Conservation (phyloP, 2,329 filamentous ascomycete species). For the Trichoderma pleuroti region DNA sequence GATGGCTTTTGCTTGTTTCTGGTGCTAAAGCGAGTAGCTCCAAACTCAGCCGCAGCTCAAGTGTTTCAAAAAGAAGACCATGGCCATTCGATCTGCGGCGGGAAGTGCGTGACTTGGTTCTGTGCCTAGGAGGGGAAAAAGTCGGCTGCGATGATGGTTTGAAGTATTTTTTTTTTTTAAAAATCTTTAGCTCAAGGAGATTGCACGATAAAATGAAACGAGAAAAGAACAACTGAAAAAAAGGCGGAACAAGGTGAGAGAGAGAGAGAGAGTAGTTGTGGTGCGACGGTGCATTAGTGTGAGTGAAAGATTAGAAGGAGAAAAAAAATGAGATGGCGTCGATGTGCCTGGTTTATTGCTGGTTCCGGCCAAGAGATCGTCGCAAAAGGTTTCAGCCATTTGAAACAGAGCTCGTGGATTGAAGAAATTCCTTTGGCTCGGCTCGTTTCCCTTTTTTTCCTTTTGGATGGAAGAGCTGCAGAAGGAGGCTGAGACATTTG, state of each 20-base stretch:
- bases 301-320: neutral
- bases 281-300: neutral
- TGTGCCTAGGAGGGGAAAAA: neutral
- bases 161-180: neutral
- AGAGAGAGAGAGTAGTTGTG: neutral
- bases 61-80: neutral
- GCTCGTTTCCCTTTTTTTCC: neutral
- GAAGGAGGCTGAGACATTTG: neutral
- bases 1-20: neutral
- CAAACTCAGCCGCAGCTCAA: slow-evolving; percentile 8
- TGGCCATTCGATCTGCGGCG: neutral
- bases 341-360: neutral
- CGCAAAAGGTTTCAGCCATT: neutral
- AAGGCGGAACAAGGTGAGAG: neutral
- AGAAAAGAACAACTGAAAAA: neutral
- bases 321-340: neutral
- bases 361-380: neutral
- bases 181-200: neutral
- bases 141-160: neutral
- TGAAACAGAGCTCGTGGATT: neutral
- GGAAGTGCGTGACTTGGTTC: neutral
- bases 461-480: neutral
- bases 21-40: neutral
- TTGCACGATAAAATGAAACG: neutral
- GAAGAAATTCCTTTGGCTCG: neutral